Evolutionary conservation across 345 rosid species (phyloP).

Genomic region (Euphorbia peplus): DNA sequence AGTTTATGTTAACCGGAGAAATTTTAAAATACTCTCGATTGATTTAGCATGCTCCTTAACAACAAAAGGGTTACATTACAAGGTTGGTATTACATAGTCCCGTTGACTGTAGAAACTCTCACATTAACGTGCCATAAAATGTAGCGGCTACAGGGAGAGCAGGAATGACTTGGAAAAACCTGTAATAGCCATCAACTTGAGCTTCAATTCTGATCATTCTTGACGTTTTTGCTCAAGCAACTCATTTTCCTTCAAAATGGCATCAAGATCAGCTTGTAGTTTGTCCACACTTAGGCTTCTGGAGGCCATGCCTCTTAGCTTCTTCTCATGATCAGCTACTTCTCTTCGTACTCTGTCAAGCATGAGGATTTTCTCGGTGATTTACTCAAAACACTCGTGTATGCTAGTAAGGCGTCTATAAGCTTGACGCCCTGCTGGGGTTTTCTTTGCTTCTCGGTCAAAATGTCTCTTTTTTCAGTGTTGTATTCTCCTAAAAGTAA

Average conservation of each 20-base stretch:
- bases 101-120: too few relatives aligned
- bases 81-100: too few relatives aligned
- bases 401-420: conserved; percentile 67
- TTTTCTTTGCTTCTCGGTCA: conserved; percentile 76
- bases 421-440: conserved; percentile 56
- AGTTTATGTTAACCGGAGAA: too few relatives aligned
- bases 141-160: too few relatives aligned
- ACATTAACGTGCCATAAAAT: too few relatives aligned
- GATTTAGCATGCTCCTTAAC: too few relatives aligned
- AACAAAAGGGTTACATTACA: too few relatives aligned
- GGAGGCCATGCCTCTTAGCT: conserved; percentile 51
- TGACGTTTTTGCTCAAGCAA: conserved; percentile 33
- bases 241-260: conserved; percentile 58
- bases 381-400: conserved; percentile 71
- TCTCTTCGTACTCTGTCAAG: conserved; percentile 67
- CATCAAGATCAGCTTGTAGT: conserved; percentile 58
- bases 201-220: conserved; percentile 6
- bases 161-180: not conserved
- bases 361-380: conserved; percentile 56
- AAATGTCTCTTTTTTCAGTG: conserved; percentile 13
- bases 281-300: conserved; percentile 50
- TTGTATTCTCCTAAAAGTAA: not conserved
- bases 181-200: not conserved
- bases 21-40: too few relatives aligned
- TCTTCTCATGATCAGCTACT: conserved; percentile 64